Evolutionary conservation across 192 early-diverging fungal genomes (phyloP).

Genomic region (Piromyces finnis): DNA sequence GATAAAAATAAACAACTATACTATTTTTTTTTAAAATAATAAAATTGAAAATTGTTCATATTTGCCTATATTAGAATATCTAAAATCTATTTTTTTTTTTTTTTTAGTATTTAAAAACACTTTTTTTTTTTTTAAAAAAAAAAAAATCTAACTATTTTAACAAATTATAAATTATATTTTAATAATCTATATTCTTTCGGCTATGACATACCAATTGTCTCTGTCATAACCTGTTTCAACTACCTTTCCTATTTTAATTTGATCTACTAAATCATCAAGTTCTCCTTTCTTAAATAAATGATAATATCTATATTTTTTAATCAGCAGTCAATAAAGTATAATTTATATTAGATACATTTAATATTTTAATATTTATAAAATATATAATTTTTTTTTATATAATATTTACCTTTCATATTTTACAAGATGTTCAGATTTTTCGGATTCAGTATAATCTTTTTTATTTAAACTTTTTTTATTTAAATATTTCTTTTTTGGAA

Average conservation of each 20-base stretch:
- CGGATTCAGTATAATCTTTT: slow-evolving; percentile 11
- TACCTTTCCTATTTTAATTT: slow-evolving; percentile 30
- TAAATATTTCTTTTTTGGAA: slow-evolving; percentile 23
- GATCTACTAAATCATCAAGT: slow-evolving; percentile 45
- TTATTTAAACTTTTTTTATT: slow-evolving; percentile 6
- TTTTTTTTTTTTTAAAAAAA: too few relatives aligned
- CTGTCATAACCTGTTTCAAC: slow-evolving; percentile 70
- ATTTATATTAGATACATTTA: too few relatives aligned
- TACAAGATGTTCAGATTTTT: not conserved
- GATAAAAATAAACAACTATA: too few relatives aligned
- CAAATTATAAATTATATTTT: too few relatives aligned
- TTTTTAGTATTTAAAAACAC: too few relatives aligned
- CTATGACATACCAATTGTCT: slow-evolving; percentile 89
- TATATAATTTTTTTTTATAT: not conserved
- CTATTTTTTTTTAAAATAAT: too few relatives aligned
- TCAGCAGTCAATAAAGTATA: too few relatives aligned
- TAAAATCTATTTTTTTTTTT: too few relatives aligned
- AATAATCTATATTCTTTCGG: slow-evolving; percentile 32
- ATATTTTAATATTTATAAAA: not conserved
- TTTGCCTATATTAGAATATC: too few relatives aligned
- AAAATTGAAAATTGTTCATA: too few relatives aligned
- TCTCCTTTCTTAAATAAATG: slow-evolving; percentile 80
- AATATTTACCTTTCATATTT: not conserved
- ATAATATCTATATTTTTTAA: slow-evolving; percentile 54
- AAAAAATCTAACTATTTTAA: too few relatives aligned